Base-by-base conservation (phyloP, 1,284 basidiomycete genomes). In the Cutaneotrichosporon cutaneum region DNA sequence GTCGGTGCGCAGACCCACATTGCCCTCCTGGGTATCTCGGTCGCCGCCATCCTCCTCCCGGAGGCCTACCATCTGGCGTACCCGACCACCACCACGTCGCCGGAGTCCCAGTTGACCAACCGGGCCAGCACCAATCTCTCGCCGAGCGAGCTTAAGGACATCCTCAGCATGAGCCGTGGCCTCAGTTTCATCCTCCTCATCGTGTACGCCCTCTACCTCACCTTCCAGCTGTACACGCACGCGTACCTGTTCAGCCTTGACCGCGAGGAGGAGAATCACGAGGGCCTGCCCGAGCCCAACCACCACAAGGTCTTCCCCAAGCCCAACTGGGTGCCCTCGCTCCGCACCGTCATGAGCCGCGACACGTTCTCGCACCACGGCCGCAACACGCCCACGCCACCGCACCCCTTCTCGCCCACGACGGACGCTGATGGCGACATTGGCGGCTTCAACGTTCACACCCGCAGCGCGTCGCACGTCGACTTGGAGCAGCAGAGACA, bases 1-100 rank as follows among this genome's bases (percentile, higher is more conserved):
- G 83, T 75, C 84, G 90, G 87, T 62, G 86, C 90, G 2, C 92
- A 94, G 77, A 80, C 92, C 64, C 90, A 93, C 74, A 87, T 89
- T 10, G 88, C 89, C 14, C 80, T 94, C 33, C 77, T 94, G 63
- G 89, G 87, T 22, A 82, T 93, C 62, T 87, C 88, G 58, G 88
- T 78, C 53, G 70, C 71, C 36, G 90, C 88, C 14, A 86, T 93
- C 54, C 82, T 93, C 14, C 81, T 94, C 2, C 92, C 92, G 4
- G 83, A 84, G 21, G 86, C 85, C 2, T 88, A 86, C 71, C 85
- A 86, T 73, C 76, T 82, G 71, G 72, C 76, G 3, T 78, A 75
- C 51, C 72, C 77, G 22, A 63, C 68, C 18, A 72, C 74, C 5
- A 53, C 62, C 9, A 33, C 36, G 24, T 65, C 60, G 14, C 64